A percentile compares a stretch with the other conserved stretches of the same genome.
Conservation (phyloP, 495 filamentous ascomycete genomes). For the Hyaloscypha variabilis region DNA sequence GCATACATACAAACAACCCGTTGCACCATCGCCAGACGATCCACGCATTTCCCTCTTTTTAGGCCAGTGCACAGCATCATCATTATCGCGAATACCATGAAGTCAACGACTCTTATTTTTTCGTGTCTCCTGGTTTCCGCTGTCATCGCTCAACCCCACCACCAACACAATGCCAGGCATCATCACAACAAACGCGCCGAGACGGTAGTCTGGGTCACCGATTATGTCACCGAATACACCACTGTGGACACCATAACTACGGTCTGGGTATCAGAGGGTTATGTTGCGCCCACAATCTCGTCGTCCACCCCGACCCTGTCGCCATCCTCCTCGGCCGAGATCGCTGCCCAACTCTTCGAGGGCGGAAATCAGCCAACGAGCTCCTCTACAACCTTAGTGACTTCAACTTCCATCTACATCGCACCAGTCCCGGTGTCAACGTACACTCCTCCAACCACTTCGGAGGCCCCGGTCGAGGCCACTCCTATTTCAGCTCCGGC, state of each 20-base stretch:
- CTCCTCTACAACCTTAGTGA: not conserved
- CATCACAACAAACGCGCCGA: constrained; percentile 40
- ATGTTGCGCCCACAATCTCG: constrained; percentile 32
- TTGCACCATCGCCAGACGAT: constrained; percentile 7
- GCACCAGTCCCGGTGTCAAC: constrained; percentile 26
- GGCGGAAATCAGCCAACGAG: constrained; percentile 2
- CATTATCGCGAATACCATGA: constrained; percentile 43
- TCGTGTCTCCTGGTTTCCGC: constrained; percentile 46
- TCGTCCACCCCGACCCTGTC: constrained; percentile 27
- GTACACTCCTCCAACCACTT: constrained; percentile 15
- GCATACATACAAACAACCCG: constrained; percentile 1
- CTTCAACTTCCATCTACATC: constrained; percentile 20
- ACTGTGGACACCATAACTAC: constrained; percentile 43
- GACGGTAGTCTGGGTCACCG: constrained; percentile 39
- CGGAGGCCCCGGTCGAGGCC: constrained; percentile 1
- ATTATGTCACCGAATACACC: constrained; percentile 38
- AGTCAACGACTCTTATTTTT: constrained; percentile 42
- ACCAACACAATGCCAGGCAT: constrained; percentile 42
- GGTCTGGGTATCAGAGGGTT: constrained; percentile 36
- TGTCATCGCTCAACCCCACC: constrained; percentile 45
- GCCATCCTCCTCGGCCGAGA: constrained; percentile 16
- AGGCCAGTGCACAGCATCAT: not conserved
- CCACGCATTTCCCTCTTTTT: constrained; percentile 4
- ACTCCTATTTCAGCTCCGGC: constrained; percentile 13
- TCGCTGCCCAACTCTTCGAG: constrained; percentile 47